Percentiles rank a stretch among this genome's conserved stretches.
These are phyloP conservation scores for Epichloe sylvatica DNA, from an alignment of 2,329 filamentous ascomycete species.

Conservation along the genomic window DNA sequence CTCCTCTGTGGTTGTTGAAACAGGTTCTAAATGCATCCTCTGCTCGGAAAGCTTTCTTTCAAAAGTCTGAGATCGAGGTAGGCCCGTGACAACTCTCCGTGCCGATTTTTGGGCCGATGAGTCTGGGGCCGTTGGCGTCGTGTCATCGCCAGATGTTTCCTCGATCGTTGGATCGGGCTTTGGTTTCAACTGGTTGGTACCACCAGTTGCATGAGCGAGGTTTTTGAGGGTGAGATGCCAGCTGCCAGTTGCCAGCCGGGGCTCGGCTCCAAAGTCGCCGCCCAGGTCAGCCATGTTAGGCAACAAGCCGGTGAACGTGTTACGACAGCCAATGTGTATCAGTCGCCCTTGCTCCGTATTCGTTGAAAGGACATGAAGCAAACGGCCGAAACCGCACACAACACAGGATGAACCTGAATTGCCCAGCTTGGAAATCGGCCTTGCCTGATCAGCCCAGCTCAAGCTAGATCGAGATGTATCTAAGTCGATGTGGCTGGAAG, in stretches of 20 bases:
- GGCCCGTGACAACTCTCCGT: conserved; percentile 57
- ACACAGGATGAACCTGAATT: neutral
- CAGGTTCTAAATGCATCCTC: conserved; percentile 56
- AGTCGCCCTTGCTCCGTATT: neutral
- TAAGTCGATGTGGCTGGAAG: conserved; percentile 5
- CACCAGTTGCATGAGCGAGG: conserved; percentile 12
- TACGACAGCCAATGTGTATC: neutral
- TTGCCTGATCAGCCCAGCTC: neutral
- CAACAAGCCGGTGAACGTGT: neutral
- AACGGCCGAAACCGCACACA: neutral
- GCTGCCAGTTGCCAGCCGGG: conserved; percentile 13
- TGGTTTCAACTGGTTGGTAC: conserved; percentile 5
- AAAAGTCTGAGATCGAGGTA: conserved; percentile 67
- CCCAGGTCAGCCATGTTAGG: conserved; percentile 20
- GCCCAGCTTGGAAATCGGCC: neutral
- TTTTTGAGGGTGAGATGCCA: conserved; percentile 17
- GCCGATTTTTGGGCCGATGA: conserved; percentile 7
- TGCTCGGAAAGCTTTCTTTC: conserved; percentile 71
- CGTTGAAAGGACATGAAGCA: neutral
- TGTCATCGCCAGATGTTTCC: neutral
- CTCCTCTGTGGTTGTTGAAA: conserved; percentile 48
- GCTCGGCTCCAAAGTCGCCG: conserved; percentile 16
- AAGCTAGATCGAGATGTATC: no score
- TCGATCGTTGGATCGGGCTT: conserved; percentile 1
- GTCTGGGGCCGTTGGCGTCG: neutral